Conservation (phyloP, 306 rosid genomes). For the Senna siamea region DNA sequence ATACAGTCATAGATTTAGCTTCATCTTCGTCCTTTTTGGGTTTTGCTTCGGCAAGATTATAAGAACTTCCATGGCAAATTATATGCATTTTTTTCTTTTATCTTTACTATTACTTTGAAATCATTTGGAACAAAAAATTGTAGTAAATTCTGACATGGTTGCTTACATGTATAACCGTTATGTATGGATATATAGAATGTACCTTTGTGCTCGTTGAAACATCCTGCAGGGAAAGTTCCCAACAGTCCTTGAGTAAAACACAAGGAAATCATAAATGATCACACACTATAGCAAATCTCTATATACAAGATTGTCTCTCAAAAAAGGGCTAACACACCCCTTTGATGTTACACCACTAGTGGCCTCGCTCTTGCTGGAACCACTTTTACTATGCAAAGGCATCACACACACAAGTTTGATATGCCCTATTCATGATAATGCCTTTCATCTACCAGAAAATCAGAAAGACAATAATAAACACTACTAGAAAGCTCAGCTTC, state of each 20-base stretch:
- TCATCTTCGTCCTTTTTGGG: background rate
- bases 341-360: slow-evolving; percentile 53
- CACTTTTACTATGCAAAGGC: slow-evolving; percentile 46
- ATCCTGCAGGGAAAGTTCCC: slow-evolving; percentile 41
- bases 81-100: background rate
- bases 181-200: slow-evolving; percentile 44
- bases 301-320: slow-evolving; percentile 32
- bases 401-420: slow-evolving; percentile 35
- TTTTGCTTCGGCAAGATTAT: slow-evolving; percentile 19
- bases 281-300: slow-evolving; percentile 29
- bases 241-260: slow-evolving; percentile 48
- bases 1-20: background rate
- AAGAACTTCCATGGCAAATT: background rate
- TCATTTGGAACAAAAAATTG: background rate
- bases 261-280: slow-evolving; percentile 44
- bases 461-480: slow-evolving; percentile 29
- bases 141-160: slow-evolving; percentile 19
- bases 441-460: slow-evolving; percentile 43
- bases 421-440: slow-evolving; percentile 50
- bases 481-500: slow-evolving; percentile 32
- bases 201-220: slow-evolving; percentile 29
- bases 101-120: slow-evolving; percentile 14
- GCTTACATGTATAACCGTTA: slow-evolving; percentile 8
- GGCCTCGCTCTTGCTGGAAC: slow-evolving; percentile 49
- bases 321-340: slow-evolving; percentile 34